Percentiles rank a stretch among this genome's conserved stretches.
These are phyloP conservation scores for Scedosporium dehoogii DNA, from an alignment of 2,329 filamentous ascomycete species.

Conservation along the genomic window DNA sequence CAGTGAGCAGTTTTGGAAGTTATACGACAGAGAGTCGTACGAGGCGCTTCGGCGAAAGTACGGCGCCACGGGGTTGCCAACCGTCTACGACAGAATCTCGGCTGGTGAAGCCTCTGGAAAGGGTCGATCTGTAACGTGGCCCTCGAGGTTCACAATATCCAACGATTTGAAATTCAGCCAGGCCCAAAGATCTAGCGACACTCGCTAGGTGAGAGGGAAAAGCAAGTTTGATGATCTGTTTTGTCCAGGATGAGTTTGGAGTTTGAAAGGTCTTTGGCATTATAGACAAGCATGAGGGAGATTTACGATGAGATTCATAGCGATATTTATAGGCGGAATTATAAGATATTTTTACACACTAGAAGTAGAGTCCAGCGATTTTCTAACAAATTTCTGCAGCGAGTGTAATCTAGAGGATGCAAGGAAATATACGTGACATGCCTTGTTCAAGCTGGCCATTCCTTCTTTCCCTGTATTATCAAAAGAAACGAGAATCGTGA, in stretches of 20 bases:
- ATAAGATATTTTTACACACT: background rate
- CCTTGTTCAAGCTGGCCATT: no score
- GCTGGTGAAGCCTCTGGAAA: slow-evolving; percentile 17
- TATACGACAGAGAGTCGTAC: slow-evolving; percentile 52
- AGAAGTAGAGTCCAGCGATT: background rate
- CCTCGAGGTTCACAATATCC: background rate
- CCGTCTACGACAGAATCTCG: slow-evolving; percentile 58
- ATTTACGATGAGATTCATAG: background rate
- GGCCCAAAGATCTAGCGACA: background rate
- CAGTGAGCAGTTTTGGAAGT: slow-evolving; percentile 57
- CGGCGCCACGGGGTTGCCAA: slow-evolving; percentile 47
- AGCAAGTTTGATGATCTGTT: background rate
- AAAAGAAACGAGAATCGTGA: background rate
- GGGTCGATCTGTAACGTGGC: background rate
- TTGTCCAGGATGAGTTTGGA: background rate
- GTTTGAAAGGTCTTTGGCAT: background rate
- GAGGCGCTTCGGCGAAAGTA: slow-evolving; percentile 50
- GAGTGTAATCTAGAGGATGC: background rate
- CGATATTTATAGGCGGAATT: background rate
- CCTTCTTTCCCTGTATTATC: no score
- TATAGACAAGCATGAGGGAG: background rate
- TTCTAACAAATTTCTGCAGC: background rate
- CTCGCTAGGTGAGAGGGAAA: background rate
- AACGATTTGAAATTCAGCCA: background rate
- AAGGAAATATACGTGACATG: background rate